Evolutionary conservation across 495 filamentous ascomycete genomes (phyloP), one percentile per base, ranked within the genome.

Genomic region (Tirmania nivea): DNA sequence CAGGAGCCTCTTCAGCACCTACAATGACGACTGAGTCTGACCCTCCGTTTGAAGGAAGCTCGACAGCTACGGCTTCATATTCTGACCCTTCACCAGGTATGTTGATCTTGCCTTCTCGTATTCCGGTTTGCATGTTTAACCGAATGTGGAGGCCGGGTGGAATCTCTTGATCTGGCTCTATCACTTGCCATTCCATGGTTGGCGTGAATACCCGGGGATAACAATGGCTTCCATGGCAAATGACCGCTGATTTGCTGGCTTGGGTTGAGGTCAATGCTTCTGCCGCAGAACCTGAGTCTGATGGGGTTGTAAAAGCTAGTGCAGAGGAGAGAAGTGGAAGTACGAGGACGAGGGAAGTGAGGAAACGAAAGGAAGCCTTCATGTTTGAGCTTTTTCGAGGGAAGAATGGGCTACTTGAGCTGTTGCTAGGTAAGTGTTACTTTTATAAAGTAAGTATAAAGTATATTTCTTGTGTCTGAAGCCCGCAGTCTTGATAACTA

Each of bases 221-320:
- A 61, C 80, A 83, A 35, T 77, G 75, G 34, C 69, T 61, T 17
- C 74, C 74, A 57, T 79, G 76, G 54, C 79, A 83, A 59, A 83
- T 79, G n/a, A 80, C n/a, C n/a, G n/a, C 48, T 19, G 39, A 45
- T 14, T 66, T 34, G 78, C 71, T 17, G 3, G 3, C 39, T 4
- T 19, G 3, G 12, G 39, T 4, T 45, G 39, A 45, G 12, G 39
- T 45, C 39, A 14, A 14, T 45, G 39, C 39, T 19, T 14, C 14
- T 45, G 39, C 3, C 1, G 17, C 5, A 4, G 39, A 14, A 3
- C 25, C 25, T 1, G 25, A 7, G 17, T 45, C 39, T 14, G 14
- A 14, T 45, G 39, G 39, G 12, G 3, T 14, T 45, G 39, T 45
- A 14, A 4, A 14, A 14, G 39, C 39, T 19, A 45, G 39, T 45